These are phyloP conservation scores for Colletotrichum liaoningense DNA, from an alignment of 2,329 filamentous ascomycete genomes.

Conservation along the genomic window DNA sequence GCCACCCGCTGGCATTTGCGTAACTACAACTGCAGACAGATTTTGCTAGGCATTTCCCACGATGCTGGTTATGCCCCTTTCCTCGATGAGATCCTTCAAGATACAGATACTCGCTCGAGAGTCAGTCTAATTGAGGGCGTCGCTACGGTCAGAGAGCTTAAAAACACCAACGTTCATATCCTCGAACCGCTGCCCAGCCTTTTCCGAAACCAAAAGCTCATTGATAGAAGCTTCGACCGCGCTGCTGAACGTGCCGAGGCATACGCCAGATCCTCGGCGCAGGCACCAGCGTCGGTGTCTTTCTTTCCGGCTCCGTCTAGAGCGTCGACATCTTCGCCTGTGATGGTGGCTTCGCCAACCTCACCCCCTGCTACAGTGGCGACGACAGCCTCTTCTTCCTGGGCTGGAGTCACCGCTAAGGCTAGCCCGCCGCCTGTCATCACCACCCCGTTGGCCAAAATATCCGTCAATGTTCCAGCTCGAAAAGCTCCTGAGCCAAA, in stretches of 20 bases:
- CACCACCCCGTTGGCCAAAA: slow-evolving; percentile 53
- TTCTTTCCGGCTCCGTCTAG: background rate
- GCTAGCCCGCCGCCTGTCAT: slow-evolving; percentile 57
- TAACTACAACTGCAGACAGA: slow-evolving; percentile 71
- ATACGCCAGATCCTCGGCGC: slow-evolving; percentile 25
- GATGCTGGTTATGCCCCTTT: slow-evolving; percentile 71
- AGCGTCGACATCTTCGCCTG: slow-evolving; percentile 38
- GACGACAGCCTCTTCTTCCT: slow-evolving; percentile 43
- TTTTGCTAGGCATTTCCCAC: slow-evolving; percentile 71
- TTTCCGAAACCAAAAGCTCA: slow-evolving; percentile 66
- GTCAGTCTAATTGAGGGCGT: slow-evolving; percentile 67
- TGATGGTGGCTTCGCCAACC: slow-evolving; percentile 39
- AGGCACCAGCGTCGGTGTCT: slow-evolving; percentile 1
- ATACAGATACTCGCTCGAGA: slow-evolving; percentile 54
- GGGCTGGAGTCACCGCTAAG: slow-evolving; percentile 54
- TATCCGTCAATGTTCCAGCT: slow-evolving; percentile 38
- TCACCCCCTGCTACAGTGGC: slow-evolving; percentile 37
- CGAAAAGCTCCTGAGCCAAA: slow-evolving; percentile 30
- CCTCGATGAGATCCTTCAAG: slow-evolving; percentile 64
- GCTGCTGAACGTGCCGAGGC: slow-evolving; percentile 15
- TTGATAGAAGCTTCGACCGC: slow-evolving; percentile 47
- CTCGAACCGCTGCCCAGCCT: slow-evolving; percentile 58
- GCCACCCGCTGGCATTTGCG: slow-evolving; percentile 66
- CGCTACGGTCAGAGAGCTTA: slow-evolving; percentile 62
- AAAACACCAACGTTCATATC: slow-evolving; percentile 57